Percentiles rank a stretch among this genome's conserved stretches.
Conservation (phyloP, 2,329 filamentous ascomycete genomes). For the Trichoderma oligosporum region DNA sequence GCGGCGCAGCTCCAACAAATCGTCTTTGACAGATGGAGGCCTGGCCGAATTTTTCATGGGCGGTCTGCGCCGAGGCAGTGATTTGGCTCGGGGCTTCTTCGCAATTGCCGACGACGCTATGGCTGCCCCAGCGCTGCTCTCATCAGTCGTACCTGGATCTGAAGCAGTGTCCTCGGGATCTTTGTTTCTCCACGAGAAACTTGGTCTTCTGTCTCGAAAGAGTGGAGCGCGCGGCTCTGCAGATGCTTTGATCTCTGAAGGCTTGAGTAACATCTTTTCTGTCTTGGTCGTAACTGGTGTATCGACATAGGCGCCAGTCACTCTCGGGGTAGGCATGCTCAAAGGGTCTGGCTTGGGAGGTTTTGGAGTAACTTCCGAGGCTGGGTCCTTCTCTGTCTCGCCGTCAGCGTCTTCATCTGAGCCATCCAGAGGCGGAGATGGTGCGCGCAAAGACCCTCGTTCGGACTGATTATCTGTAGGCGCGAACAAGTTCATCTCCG, state of each 20-base stretch:
- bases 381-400: constrained; percentile 27
- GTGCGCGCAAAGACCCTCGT: constrained; percentile 49
- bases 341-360: constrained; percentile 43
- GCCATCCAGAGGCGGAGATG: constrained; percentile 40
- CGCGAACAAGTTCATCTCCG: constrained; percentile 55
- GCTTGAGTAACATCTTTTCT: constrained; percentile 28
- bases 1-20: constrained; percentile 51
- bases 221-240: constrained; percentile 23
- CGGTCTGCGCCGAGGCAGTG: constrained; percentile 42
- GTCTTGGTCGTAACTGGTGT: constrained; percentile 49
- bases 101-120: constrained; percentile 26
- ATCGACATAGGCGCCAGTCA: constrained; percentile 55
- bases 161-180: constrained; percentile 34
- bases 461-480: constrained; percentile 54
- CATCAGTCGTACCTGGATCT: constrained; percentile 31
- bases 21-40: constrained; percentile 53
- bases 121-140: constrained; percentile 21
- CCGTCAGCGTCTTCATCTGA: constrained; percentile 33
- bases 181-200: constrained; percentile 25
- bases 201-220: constrained; percentile 27
- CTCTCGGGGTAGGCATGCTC: constrained; percentile 50
- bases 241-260: constrained; percentile 25
- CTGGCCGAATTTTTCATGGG: constrained; percentile 52
- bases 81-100: constrained; percentile 34
- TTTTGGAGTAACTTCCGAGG: constrained; percentile 45